Percentiles rank a stretch among this genome's conserved stretches.
phyloP scores from a whole-genome alignment of 352 stramenopile species.

The Pythium vanterpoolii region DNA sequence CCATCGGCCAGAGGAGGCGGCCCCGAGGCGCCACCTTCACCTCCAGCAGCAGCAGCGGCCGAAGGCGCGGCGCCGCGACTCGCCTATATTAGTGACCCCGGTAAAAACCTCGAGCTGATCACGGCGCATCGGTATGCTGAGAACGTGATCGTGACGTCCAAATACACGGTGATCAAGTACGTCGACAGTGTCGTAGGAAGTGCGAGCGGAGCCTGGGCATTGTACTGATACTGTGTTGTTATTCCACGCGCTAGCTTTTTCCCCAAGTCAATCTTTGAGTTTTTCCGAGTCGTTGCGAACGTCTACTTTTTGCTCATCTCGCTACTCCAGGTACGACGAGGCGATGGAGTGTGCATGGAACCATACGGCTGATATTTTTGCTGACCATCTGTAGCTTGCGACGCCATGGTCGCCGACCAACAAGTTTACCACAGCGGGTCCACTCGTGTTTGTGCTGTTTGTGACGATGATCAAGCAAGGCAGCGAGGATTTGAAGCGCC shows the following conservation, averaged over 20 bases:
- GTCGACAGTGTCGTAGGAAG: neutral
- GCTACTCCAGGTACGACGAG: conserved; percentile 69
- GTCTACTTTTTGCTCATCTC: conserved; percentile 95
- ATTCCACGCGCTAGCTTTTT: conserved; percentile 67
- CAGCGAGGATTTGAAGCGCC: conserved; percentile 64
- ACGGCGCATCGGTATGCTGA: conserved; percentile 43
- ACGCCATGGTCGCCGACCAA: conserved; percentile 68
- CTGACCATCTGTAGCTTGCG: conserved; percentile 34
- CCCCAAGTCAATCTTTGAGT: conserved; percentile 91
- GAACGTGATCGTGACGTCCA: conserved; percentile 87
- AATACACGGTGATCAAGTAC: conserved; percentile 83
- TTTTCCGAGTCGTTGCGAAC: conserved; percentile 93
- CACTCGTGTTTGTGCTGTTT: conserved; percentile 67
- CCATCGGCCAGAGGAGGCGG: neutral
- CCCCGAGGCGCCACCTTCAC: neutral
- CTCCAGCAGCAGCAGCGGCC: neutral
- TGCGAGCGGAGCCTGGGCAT: neutral
- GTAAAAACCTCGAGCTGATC: conserved; percentile 57
- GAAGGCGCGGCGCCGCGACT: conserved; percentile 27
- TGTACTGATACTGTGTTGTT: neutral
- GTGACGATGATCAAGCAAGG: conserved; percentile 79
- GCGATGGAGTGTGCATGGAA: neutral
- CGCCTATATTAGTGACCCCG: conserved; percentile 47
- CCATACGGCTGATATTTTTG: neutral
- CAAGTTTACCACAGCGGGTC: conserved; percentile 64